Evolutionary conservation across 345 rosid genomes (phyloP).

Genomic region (Microcos paniculata): DNA sequence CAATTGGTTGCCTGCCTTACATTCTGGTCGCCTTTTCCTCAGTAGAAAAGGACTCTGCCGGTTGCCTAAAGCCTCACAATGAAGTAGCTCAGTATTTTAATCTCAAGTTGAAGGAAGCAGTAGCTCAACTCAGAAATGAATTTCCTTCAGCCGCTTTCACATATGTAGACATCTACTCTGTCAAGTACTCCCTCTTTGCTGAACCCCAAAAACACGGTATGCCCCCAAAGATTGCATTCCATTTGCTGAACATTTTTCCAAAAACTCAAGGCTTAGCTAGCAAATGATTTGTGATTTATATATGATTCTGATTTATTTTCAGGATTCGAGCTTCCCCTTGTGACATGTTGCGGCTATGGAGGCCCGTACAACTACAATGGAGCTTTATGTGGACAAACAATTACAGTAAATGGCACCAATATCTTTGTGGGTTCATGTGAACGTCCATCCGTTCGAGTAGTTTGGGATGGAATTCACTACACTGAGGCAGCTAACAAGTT

Average conservation of each 20-base stretch:
- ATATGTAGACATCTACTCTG: conserved; percentile 49
- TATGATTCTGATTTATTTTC: not conserved
- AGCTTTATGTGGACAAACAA: conserved; percentile 20
- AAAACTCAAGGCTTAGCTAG: too few relatives aligned
- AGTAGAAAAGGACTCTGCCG: conserved; percentile 38
- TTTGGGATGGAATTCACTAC: conserved; percentile 43
- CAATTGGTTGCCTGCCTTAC: conserved; percentile 65
- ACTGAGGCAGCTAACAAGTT: conserved; percentile 41
- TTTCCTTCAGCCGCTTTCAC: conserved; percentile 42
- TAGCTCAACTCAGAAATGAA: conserved; percentile 32
- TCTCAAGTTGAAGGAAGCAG: conserved; percentile 31
- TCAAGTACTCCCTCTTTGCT: conserved; percentile 46
- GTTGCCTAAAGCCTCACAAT: conserved; percentile 49
- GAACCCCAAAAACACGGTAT: conserved; percentile 45
- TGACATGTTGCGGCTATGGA: conserved; percentile 40
- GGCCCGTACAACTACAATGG: conserved; percentile 28
- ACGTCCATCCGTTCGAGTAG: conserved; percentile 23
- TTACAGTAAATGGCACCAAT: conserved; percentile 20
- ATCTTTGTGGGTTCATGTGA: conserved; percentile 32
- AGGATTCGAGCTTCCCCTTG: conserved; percentile 33
- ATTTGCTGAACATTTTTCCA: not conserved
- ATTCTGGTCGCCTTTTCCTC: conserved; percentile 27
- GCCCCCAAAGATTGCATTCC: not conserved
- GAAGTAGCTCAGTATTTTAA: conserved; percentile 53
- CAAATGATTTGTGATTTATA: not conserved